Percentiles rank a stretch among this genome's conserved stretches.
These are phyloP conservation scores for Stevia rebaudiana DNA, from an alignment of 140 eudicot species.

Conservation along the genomic window DNA sequence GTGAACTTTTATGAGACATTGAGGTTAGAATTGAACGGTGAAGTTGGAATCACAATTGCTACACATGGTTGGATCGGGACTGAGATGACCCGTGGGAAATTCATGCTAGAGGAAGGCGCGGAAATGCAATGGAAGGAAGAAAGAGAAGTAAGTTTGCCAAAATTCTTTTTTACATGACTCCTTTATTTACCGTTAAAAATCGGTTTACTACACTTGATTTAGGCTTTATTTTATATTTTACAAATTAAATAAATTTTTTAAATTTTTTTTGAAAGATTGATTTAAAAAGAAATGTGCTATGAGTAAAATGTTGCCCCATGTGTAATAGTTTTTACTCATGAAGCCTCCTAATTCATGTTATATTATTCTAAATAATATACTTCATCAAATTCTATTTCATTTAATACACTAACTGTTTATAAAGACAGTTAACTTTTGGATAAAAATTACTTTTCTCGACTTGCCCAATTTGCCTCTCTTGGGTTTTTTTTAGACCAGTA, in stretches of 20 bases:
- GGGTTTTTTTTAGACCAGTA: too few species aligned
- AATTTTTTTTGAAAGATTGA: too few species aligned
- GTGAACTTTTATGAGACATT: constrained; percentile 85
- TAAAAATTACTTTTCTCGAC: too few species aligned
- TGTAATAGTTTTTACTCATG: too few species aligned
- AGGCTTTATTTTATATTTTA: too few species aligned
- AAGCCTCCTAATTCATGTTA: too few species aligned
- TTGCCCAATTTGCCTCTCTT: too few species aligned
- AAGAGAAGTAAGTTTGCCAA: constrained; percentile 57
- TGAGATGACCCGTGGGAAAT: constrained; percentile 66
- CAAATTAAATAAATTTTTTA: too few species aligned
- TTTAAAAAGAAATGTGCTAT: too few species aligned
- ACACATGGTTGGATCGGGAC: constrained; percentile 98
- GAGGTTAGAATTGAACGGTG: constrained; percentile 68
- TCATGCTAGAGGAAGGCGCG: constrained; percentile 85
- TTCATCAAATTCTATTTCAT: not conserved
- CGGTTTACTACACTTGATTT: too few species aligned
- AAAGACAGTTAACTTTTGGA: too few species aligned
- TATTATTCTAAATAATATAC: not conserved
- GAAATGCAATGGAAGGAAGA: constrained; percentile 99
- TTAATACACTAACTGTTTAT: not conserved
- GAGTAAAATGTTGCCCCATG: too few species aligned
- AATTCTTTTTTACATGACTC: not conserved
- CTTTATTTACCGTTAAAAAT: not conserved
- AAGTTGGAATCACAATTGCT: constrained; percentile 78